These are phyloP conservation scores for Ochetophila trinervis DNA, from an alignment of 306 rosid species.

Conservation along the genomic window DNA sequence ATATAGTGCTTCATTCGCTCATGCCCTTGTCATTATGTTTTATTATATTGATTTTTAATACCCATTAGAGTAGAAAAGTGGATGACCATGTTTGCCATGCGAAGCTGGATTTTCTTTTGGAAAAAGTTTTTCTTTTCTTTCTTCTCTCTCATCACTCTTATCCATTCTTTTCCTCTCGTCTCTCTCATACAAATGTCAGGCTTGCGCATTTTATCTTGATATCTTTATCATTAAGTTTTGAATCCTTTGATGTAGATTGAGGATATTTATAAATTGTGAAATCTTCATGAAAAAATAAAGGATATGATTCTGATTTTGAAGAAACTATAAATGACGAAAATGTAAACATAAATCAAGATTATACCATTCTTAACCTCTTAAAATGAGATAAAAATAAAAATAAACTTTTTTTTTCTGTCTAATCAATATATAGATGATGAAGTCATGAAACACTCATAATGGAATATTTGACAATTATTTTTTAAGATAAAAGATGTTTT, in stretches of 20 bases:
- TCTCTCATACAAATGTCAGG: slow-evolving; percentile 14
- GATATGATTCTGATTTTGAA: too few species aligned
- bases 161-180: background rate
- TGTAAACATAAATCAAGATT: too few species aligned
- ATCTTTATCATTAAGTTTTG: background rate
- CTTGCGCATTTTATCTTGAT: slow-evolving; percentile 14
- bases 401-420: too few species aligned
- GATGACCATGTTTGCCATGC: slow-evolving; percentile 8
- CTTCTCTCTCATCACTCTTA: slow-evolving; percentile 1
- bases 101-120: slow-evolving; percentile 25
- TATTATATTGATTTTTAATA: background rate
- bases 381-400: too few species aligned
- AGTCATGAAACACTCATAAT: too few species aligned
- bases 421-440: too few species aligned
- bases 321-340: too few species aligned
- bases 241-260: background rate
- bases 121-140: background rate
- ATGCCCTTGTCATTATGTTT: slow-evolving; percentile 7
- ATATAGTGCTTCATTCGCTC: slow-evolving; percentile 27
- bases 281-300: too few species aligned
- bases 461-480: too few species aligned
- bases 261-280: too few species aligned
- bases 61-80: background rate
- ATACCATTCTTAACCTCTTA: too few species aligned
- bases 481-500: too few species aligned